Conservation (phyloP, 1,284 basidiomycete genomes). For the Naganishia liquefaciens region DNA sequence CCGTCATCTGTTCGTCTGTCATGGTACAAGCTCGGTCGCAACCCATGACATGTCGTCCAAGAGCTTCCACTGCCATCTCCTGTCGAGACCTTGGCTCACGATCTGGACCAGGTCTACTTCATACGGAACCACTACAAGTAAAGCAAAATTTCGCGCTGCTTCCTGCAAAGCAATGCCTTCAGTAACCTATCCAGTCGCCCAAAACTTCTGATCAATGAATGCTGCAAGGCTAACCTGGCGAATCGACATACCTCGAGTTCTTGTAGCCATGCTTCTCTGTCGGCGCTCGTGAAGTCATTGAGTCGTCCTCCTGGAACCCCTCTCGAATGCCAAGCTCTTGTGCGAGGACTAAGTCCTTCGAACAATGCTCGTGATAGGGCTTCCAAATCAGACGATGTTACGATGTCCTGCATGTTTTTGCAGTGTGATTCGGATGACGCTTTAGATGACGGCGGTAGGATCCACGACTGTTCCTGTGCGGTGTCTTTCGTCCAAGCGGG, state of each 20-base stretch:
- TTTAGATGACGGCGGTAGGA: not conserved
- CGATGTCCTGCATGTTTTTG: not conserved
- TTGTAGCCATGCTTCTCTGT: constrained; percentile 14
- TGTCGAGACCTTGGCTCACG: constrained; percentile 3
- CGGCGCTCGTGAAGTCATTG: not conserved
- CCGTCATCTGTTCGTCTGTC: not conserved
- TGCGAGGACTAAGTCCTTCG: constrained; percentile 7
- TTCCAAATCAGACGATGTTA: not conserved
- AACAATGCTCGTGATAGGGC: constrained; percentile 2
- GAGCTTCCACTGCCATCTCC: constrained; percentile 24
- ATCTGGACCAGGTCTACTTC: constrained; percentile 23
- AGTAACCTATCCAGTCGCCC: too few species aligned
- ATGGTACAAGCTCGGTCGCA: constrained; percentile 18
- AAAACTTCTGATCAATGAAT: too few species aligned
- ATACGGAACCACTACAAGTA: constrained; percentile 9
- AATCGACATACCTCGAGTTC: constrained; percentile 9
- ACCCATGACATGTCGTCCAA: constrained; percentile 15
- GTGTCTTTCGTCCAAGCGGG: not conserved
- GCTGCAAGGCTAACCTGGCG: too few species aligned
- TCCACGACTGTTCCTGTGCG: not conserved
- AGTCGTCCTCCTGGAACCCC: constrained; percentile 10
- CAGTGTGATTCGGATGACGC: too few species aligned
- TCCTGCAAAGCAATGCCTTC: not conserved
- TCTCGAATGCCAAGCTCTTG: constrained; percentile 19
- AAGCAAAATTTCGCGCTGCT: constrained; percentile 12